A percentile compares a stretch with the other conserved stretches of the same genome.
Conservation (phyloP, 768 basidiomycete genomes). For the Lanmaoa pseudosensibilis region DNA sequence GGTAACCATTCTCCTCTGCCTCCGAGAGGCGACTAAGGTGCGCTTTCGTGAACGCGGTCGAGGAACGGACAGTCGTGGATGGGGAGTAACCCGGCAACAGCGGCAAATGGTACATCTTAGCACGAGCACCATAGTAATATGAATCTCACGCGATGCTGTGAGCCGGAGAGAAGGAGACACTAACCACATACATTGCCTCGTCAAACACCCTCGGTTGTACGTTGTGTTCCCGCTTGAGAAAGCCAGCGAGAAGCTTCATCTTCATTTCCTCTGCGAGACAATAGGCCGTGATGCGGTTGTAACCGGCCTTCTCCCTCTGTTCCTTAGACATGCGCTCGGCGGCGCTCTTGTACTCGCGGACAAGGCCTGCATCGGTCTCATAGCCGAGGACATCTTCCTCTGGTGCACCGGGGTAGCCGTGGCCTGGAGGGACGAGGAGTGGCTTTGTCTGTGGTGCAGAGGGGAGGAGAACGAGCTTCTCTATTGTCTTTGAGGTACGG, state of each 20-base stretch:
- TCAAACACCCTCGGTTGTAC: conserved; percentile 85
- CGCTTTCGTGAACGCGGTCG: conserved; percentile 59
- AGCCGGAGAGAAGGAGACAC: conserved; percentile 31
- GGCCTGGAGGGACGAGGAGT: conserved; percentile 33
- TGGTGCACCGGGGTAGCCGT: conserved; percentile 14
- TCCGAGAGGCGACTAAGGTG: conserved; percentile 72
- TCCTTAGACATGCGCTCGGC: conserved; percentile 89
- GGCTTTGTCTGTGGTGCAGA: conserved; percentile 88
- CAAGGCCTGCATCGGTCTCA: conserved; percentile 59
- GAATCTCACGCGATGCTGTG: background rate
- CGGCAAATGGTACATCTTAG: conserved; percentile 87
- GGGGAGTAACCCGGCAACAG: conserved; percentile 90
- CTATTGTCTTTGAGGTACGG: conserved; percentile 87
- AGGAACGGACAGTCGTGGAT: conserved; percentile 82
- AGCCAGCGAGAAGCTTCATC: conserved; percentile 80
- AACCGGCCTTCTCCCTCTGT: conserved; percentile 78
- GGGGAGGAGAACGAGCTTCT: conserved; percentile 87
- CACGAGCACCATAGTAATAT: background rate
- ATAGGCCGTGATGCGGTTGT: conserved; percentile 84
- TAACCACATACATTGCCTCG: conserved; percentile 89
- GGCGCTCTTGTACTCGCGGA: conserved; percentile 77
- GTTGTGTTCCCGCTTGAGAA: conserved; percentile 92
- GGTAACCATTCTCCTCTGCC: conserved; percentile 88
- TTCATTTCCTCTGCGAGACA: conserved; percentile 83
- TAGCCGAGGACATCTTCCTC: conserved; percentile 58